Evolutionary conservation across 345 rosid genomes (phyloP).

Genomic region (Eucalyptus decipiens): DNA sequence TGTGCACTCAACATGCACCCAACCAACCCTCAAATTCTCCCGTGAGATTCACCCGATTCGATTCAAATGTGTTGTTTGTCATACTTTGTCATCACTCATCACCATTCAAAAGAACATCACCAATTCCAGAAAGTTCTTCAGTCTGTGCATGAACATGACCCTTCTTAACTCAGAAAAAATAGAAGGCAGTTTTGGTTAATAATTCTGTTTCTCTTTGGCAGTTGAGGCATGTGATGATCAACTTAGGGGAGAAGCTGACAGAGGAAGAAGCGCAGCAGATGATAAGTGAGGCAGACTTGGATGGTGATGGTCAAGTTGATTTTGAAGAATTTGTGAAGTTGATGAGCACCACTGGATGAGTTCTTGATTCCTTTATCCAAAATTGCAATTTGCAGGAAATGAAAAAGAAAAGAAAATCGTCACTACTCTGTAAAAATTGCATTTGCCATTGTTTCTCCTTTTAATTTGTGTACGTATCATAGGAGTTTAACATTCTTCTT

Average conservation of each 20-base stretch:
- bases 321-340: conserved; percentile 82
- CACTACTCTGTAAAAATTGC: background rate
- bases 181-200: background rate
- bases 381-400: background rate
- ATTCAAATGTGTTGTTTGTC: background rate
- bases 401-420: background rate
- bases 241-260: conserved; percentile 80
- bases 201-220: conserved; percentile 1
- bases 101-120: background rate
- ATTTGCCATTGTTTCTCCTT: background rate
- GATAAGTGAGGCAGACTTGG: conserved; percentile 92
- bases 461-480: background rate
- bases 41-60: background rate
- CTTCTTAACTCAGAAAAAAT: background rate
- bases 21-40: background rate
- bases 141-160: background rate
- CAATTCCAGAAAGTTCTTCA: background rate
- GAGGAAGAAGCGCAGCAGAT: conserved; percentile 83
- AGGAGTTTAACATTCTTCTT: background rate
- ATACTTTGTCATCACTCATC: background rate
- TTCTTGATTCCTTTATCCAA: background rate
- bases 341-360: conserved; percentile 28
- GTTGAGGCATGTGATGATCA: conserved; percentile 94
- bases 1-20: background rate
- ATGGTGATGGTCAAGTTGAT: conserved; percentile 90